A percentile compares a stretch with the other conserved stretches of the same genome.
Conservation (phyloP, 805 yeast genomes). For the Lachancea meyersii region DNA sequence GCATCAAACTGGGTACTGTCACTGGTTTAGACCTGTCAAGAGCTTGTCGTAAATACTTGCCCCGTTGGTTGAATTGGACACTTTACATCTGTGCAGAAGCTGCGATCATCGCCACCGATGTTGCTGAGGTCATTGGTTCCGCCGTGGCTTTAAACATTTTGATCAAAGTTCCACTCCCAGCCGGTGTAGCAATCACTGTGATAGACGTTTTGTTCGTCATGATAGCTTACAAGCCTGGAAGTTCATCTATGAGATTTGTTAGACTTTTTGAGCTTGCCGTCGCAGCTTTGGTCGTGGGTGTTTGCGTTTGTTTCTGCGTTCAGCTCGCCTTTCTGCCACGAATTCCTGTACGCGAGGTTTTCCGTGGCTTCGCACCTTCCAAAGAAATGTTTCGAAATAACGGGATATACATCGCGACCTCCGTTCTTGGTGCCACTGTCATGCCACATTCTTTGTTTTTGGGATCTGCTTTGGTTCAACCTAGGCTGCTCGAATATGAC, state of each 20-base stretch:
- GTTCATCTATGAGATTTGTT: conserved; percentile 66
- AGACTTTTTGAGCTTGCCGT: conserved; percentile 73
- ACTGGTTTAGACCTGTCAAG: conserved; percentile 87
- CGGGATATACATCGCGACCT: conserved; percentile 69
- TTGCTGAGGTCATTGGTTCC: conserved; percentile 92
- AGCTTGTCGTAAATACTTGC: conserved; percentile 68
- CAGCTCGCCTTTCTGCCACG: conserved; percentile 55
- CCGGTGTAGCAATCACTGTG: conserved; percentile 75
- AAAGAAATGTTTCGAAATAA: conserved; percentile 44
- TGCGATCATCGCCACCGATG: conserved; percentile 86
- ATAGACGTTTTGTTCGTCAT: conserved; percentile 75
- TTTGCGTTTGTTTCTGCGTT: conserved; percentile 72
- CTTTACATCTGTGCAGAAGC: conserved; percentile 77
- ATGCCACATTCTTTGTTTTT: conserved; percentile 88
- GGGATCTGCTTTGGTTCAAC: conserved; percentile 84
- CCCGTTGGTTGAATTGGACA: conserved; percentile 54
- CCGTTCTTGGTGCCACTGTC: conserved; percentile 87
- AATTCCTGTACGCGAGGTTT: conserved; percentile 44
- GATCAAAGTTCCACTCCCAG: conserved; percentile 63
- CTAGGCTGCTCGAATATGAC: conserved; percentile 73
- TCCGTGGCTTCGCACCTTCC: conserved; percentile 66
- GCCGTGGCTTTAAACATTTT: conserved; percentile 80
- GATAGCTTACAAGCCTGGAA: conserved; percentile 69
- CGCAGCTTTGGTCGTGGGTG: conserved; percentile 60
- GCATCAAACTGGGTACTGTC: conserved; percentile 81